Evolutionary conservation across 805 yeast genomes (phyloP), one percentile per base, ranked within the genome.

Genomic region (Ogataea henricii): DNA sequence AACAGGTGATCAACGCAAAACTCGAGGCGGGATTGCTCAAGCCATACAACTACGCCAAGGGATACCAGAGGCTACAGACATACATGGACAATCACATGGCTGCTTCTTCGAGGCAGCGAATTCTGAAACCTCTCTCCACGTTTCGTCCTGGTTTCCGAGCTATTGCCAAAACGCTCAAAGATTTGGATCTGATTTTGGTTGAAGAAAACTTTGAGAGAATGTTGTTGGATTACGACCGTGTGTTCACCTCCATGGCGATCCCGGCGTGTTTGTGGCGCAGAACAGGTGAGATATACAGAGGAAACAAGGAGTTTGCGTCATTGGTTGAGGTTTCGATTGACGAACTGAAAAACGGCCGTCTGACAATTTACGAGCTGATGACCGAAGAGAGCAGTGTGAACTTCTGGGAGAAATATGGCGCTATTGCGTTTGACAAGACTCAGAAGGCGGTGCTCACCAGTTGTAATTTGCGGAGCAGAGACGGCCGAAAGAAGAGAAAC

Each of bases 201-300:
- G 98, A 92, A 59, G 98, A 92, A 66, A 85, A 86, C 47, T 92
- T 92, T 63, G 98, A 92, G 69, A 75, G 97, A 53, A 88, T 92
- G 96, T 69, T 92, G 38, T 71, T 92, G 44, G 96, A 92, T 58
- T 90, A 92, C 61, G 98, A 92, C 64, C 76, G 98, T 29, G 97
- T 92, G 3, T 92, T 92, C 69, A 90, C 97, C 0, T 86, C 96
- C 3, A 90, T 92, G 96, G 96, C 97, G 6, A 89, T 92, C 51
- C 98, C 98, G 1, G 97, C 97, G 1, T 92, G 98, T 68, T 73
- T 92, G 23, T 92, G 98, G 97, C 73, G 98, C 63, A 83, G 98
- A 58, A 91, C 98, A 0, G 98, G 98, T 2, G 98, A 92, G 57
- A 92, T 92, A 3, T 92, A 89, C 59, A 69, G 97, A 51, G 98